Base-by-base conservation (phyloP, 2,329 filamentous ascomycete genomes). In the Fusarium ramigenum region DNA sequence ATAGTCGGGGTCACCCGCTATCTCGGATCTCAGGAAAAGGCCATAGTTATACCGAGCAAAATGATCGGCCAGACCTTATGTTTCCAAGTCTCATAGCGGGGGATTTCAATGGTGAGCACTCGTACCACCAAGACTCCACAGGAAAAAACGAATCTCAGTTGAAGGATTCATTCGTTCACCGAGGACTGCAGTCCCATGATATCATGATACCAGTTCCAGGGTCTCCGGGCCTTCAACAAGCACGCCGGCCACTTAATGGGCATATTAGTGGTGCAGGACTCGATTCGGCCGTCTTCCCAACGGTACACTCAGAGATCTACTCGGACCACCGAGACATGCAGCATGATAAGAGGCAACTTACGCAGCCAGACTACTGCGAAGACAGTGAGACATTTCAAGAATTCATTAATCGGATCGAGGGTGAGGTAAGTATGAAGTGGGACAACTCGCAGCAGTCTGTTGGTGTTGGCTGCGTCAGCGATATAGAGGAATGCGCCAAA, bases 401-500 rank as follows among this genome's bases (percentile, higher is more conserved):
- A 11, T 80, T 75, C 40, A 78, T 81, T 40, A 54, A 73, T 14
- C 75, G 77, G 67, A 76, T 79, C 36, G 78, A 81, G 50, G 57
- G 34, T 1, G 78, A 81, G 57, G 59, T 62, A 25, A 52, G 63
- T 49, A 49, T 57, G 21, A 60, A 40, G n/a, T 66, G 62, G 60
- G 36, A 67, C 19, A 58, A 66, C 15, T 21, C 36, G 19, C 49
- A 61, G 30, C 49, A 47, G 25, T 52, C 23, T 32, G 32, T 32
- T 21, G 43, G 30, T 19, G 43, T 18, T 9, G 23, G 16, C 21
- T 25, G 39, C 15, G 21, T 32, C n/a, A 28, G 36, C 15, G 42
- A 19, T 34, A 44, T 54, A 28, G 60, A 77, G 36, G 28, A 32
- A 16, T 52, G 40, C 14, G 15, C 30, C 16, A 34, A 53, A 39